Percentiles rank a stretch among this genome's conserved stretches.
phyloP scores from a whole-genome alignment of 1,284 basidiomycete species.

The Anthracocystis setariae region DNA sequence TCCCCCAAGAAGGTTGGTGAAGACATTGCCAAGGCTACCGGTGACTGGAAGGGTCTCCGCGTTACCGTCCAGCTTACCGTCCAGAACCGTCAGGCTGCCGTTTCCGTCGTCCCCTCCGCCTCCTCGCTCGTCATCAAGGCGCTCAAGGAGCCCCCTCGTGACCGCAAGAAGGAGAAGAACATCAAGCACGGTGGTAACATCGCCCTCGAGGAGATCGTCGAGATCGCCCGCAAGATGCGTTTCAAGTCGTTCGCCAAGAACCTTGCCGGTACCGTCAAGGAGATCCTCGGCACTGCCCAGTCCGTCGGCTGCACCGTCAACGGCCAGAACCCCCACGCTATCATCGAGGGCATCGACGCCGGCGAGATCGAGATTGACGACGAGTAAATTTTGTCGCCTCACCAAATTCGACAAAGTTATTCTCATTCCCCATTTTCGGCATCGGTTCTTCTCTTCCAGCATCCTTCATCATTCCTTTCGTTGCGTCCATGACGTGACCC shows the following conservation, averaged over 20 bases:
- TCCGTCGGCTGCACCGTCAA: conserved; percentile 94
- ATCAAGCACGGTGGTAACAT: conserved; percentile 98
- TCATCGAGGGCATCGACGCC: conserved; percentile 94
- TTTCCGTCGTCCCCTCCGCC: conserved; percentile 96
- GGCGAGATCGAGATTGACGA: conserved; percentile 79
- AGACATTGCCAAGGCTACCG: conserved; percentile 99
- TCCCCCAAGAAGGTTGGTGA: conserved; percentile 99
- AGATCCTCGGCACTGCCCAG: conserved; percentile 75
- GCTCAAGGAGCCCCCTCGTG: conserved; percentile 97
- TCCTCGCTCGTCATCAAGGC: conserved; percentile 98
- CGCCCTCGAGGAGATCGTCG: conserved; percentile 90
- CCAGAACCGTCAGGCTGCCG: conserved; percentile 98
- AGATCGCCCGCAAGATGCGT: conserved; percentile 96
- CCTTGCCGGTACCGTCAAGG: conserved; percentile 87
- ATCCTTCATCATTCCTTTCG: conserved; percentile 4
- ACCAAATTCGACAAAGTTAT: background rate
- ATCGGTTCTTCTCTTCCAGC: conserved; percentile 16
- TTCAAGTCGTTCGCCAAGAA: conserved; percentile 93
- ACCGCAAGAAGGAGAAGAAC: conserved; percentile 99
- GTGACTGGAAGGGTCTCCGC: conserved; percentile 98
- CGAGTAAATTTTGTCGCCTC: conserved; percentile 51
- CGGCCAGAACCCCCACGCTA: conserved; percentile 89
- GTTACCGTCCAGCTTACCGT: conserved; percentile 99
- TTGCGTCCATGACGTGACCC: conserved; percentile 1
- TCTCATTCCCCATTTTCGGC: conserved; percentile 6